A percentile compares a stretch with the other conserved stretches of the same genome.
Evolutionary conservation across 75 land plant genomes (phyloP).

Genomic region (Larix kaempferi): DNA sequence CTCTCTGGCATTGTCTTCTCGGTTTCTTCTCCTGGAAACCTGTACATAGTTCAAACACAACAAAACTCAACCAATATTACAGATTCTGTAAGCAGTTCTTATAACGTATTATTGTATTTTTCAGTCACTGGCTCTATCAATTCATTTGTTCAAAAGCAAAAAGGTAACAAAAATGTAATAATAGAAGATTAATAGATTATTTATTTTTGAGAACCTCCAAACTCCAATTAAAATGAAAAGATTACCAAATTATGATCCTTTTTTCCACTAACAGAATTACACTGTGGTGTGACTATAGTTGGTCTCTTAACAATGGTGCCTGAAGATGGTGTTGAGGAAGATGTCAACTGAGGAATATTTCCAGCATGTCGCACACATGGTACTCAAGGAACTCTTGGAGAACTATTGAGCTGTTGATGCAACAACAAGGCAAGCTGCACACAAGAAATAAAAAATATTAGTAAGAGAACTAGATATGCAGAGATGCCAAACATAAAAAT

Average conservation of each 20-base stretch:
- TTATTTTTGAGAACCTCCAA: not conserved
- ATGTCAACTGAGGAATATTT: constrained; percentile 43
- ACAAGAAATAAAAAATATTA: constrained; percentile 4
- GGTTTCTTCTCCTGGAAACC: constrained; percentile 40
- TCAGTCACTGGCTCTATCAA: not conserved
- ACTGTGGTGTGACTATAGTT: constrained; percentile 13
- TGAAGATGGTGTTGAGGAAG: constrained; percentile 27
- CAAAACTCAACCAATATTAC: not conserved
- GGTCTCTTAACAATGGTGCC: constrained; percentile 53
- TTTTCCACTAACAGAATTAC: constrained; percentile 29
- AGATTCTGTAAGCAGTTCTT: not conserved
- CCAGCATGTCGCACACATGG: constrained; percentile 76
- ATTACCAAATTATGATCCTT: constrained; percentile 53
- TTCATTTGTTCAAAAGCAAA: not conserved
- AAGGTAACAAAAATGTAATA: not conserved
- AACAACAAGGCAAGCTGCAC: constrained; percentile 76
- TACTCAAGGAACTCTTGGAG: constrained; percentile 87
- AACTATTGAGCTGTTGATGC: constrained; percentile 92
- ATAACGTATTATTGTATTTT: not conserved
- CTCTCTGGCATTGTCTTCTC: constrained; percentile 42
- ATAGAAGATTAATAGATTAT: not conserved
- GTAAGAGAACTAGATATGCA: not conserved
- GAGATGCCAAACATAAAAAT: not conserved
- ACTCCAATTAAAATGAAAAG: not conserved
- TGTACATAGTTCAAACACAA: constrained; percentile 15